Percentiles rank a stretch among this genome's conserved stretches.
Evolutionary conservation across 108 stramenopile species (phyloP).

Genomic region (Cyclostephanos invisitatus): DNA sequence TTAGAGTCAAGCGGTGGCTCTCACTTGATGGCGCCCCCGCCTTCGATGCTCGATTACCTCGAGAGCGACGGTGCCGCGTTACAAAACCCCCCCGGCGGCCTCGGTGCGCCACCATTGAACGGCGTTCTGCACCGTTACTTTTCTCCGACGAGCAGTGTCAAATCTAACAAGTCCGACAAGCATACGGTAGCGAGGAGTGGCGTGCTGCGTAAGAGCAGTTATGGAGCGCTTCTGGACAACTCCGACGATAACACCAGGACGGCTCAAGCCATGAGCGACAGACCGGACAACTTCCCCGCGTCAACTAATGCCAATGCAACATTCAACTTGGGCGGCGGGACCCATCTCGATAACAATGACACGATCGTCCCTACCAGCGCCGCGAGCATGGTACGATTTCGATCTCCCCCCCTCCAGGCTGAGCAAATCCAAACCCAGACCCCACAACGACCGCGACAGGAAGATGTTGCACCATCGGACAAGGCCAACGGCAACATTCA

Average conservation of each 20-base stretch:
- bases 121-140: neutral
- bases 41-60: neutral
- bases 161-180: neutral
- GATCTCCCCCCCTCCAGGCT: neutral
- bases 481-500: conserved; percentile 23
- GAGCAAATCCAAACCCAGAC: neutral
- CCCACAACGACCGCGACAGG: neutral
- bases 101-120: neutral
- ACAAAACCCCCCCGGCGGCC: neutral
- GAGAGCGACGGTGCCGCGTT: neutral
- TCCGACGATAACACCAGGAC: neutral
- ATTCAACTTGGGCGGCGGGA: conserved; percentile 15
- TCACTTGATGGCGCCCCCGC: neutral
- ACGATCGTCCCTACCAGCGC: neutral
- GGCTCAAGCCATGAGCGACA: neutral
- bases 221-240: neutral
- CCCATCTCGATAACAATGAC: neutral
- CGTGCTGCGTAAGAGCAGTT: neutral
- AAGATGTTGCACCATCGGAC: neutral
- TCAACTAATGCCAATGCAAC: conserved; percentile 32
- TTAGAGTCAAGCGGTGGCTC: neutral
- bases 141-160: neutral
- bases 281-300: neutral
- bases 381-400: conserved; percentile 5
- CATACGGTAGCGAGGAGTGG: neutral